Evolutionary conservation across 106 monocot species (phyloP).

Genomic region (Dioscorea dumetorum): DNA sequence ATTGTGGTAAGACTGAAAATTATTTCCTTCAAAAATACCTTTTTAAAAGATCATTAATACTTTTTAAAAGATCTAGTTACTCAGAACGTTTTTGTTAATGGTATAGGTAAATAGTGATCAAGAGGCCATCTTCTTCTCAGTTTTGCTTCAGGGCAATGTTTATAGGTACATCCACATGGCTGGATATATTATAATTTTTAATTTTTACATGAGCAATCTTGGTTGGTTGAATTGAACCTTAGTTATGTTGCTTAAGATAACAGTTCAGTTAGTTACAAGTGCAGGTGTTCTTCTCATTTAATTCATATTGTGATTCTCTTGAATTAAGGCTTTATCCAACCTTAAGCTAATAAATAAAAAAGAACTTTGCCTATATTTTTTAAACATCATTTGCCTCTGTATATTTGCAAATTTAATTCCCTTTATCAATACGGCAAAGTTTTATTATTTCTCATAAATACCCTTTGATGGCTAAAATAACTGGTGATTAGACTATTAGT

Average conservation of each 20-base stretch:
- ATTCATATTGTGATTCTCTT: background rate
- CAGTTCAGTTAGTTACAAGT: background rate
- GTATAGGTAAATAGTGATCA: slow-evolving; percentile 65
- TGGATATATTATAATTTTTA: background rate
- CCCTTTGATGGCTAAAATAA: background rate
- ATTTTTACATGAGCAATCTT: background rate
- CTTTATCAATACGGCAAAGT: background rate
- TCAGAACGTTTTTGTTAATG: slow-evolving; percentile 3
- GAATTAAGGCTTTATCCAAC: background rate
- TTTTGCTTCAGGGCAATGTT: slow-evolving; percentile 26
- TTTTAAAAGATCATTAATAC: no score
- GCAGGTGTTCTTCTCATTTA: background rate
- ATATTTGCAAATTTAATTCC: background rate
- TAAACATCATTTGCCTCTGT: background rate
- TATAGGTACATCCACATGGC: slow-evolving; percentile 42
- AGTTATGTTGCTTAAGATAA: background rate
- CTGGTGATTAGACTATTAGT: background rate
- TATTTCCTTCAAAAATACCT: background rate
- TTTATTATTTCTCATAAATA: background rate
- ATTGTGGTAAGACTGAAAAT: slow-evolving; percentile 34
- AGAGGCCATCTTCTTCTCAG: slow-evolving; percentile 51
- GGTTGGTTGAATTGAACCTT: background rate
- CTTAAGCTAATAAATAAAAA: no score
- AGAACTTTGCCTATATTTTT: background rate
- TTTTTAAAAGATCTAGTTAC: background rate